These are phyloP conservation scores for Neocatenulostroma microsporum DNA, from an alignment of 2,329 filamentous ascomycete species.

Conservation along the genomic window DNA sequence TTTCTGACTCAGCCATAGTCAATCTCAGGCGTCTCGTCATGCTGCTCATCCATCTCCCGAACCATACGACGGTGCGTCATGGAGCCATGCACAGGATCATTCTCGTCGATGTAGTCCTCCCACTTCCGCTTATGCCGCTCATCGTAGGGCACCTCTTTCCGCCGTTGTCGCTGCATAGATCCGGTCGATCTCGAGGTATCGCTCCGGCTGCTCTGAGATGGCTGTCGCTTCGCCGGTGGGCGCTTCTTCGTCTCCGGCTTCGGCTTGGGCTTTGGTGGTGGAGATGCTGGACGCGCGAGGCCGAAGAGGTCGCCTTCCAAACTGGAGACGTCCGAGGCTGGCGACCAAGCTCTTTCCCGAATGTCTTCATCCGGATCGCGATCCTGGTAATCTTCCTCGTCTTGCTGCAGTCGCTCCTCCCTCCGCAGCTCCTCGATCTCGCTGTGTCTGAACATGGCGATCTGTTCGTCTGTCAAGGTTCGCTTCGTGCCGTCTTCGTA, in stretches of 20 bases:
- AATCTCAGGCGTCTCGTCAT: constrained; percentile 34
- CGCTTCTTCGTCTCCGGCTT: neutral
- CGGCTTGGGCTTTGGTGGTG: neutral
- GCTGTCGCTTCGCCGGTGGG: constrained; percentile 7
- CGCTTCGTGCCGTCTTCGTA: constrained; percentile 82
- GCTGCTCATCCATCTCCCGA: constrained; percentile 37
- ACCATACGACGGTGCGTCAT: constrained; percentile 40
- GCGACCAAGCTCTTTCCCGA: constrained; percentile 10
- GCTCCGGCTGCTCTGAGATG: constrained; percentile 16
- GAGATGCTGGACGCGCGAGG: neutral
- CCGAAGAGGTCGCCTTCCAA: constrained; percentile 19
- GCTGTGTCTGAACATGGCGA: constrained; percentile 81
- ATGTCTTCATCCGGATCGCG: neutral
- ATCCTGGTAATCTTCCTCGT: constrained; percentile 11
- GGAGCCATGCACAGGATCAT: constrained; percentile 28
- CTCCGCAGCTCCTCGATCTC: constrained; percentile 68
- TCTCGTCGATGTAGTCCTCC: constrained; percentile 30
- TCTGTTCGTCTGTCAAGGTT: constrained; percentile 84
- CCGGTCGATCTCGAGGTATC: constrained; percentile 12
- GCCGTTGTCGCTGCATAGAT: neutral
- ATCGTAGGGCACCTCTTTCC: constrained; percentile 23
- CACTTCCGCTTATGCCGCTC: constrained; percentile 29
- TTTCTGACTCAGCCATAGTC: constrained; percentile 40
- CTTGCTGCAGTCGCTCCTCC: constrained; percentile 23
- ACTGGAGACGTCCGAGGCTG: constrained; percentile 21